Conservation (phyloP, 306 rosid species). For the Gastrolobium villosum region DNA sequence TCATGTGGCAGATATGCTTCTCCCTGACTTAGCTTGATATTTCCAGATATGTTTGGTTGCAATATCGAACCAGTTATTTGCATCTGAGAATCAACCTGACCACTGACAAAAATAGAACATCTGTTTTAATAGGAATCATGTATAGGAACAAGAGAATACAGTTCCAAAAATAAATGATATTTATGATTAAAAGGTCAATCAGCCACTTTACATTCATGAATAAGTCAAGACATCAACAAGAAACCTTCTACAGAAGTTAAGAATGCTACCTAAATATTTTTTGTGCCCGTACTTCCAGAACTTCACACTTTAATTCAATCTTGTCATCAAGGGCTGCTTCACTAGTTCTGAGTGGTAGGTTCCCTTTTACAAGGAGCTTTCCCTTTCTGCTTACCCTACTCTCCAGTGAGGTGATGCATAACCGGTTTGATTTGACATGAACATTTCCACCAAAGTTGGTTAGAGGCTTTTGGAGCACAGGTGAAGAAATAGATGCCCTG, state of each 20-base stretch:
- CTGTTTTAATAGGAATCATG: conserved; percentile 35
- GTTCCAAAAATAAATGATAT: neutral
- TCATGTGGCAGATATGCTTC: conserved; percentile 98
- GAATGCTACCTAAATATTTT: conserved; percentile 74
- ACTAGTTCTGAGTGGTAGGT: conserved; percentile 90
- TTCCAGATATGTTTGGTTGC: conserved; percentile 92
- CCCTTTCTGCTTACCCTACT: conserved; percentile 95
- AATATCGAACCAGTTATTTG: conserved; percentile 94
- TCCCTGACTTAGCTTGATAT: conserved; percentile 88
- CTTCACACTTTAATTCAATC: conserved; percentile 91
- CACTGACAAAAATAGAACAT: conserved; percentile 61
- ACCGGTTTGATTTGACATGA: conserved; percentile 88
- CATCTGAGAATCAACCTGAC: conserved; percentile 95
- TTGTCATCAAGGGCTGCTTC: conserved; percentile 90
- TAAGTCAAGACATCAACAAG: conserved; percentile 25
- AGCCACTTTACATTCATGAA: conserved; percentile 32
- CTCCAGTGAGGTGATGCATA: conserved; percentile 90
- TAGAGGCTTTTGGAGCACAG: conserved; percentile 86
- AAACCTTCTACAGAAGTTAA: conserved; percentile 36
- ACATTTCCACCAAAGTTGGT: conserved; percentile 91
- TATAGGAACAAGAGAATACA: conserved; percentile 5
- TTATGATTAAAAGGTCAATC: conserved; percentile 14
- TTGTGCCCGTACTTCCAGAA: conserved; percentile 88
- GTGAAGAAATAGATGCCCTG: conserved; percentile 94
- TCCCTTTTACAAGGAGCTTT: conserved; percentile 86